Conservation (phyloP, 2,329 filamentous ascomycete species). For the Malbranchea zuffiana region DNA sequence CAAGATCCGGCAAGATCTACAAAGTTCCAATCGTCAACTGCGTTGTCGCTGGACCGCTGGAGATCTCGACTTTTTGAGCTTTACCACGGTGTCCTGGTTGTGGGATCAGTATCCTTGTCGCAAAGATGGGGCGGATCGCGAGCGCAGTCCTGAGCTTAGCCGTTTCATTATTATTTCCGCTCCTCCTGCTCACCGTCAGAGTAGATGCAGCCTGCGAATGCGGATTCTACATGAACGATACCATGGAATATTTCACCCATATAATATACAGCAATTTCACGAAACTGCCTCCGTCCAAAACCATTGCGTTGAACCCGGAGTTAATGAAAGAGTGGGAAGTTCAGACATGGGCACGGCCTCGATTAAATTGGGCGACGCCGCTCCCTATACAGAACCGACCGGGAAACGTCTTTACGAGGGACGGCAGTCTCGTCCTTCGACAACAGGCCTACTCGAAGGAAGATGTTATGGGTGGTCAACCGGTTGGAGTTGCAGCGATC, state of each 20-base stretch:
- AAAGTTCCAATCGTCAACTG: too few relatives aligned
- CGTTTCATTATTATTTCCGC: background rate
- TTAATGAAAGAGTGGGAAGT: conserved; percentile 21
- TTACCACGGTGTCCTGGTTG: too few relatives aligned
- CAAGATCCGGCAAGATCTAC: too few relatives aligned
- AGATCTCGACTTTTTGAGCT: too few relatives aligned
- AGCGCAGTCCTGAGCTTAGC: too few relatives aligned
- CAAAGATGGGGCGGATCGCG: too few relatives aligned
- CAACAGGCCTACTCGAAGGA: conserved; percentile 19
- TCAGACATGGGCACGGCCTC: conserved; percentile 20
- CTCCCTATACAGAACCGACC: conserved; percentile 18
- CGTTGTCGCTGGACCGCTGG: too few relatives aligned
- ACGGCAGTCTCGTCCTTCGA: conserved; percentile 18
- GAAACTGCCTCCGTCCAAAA: conserved; percentile 14
- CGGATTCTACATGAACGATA: conserved; percentile 15
- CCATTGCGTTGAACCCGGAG: conserved; percentile 14
- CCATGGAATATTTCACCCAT: conserved; percentile 20
- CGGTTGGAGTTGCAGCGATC: conserved; percentile 21
- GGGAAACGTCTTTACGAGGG: conserved; percentile 20
- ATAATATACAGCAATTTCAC: conserved; percentile 20
- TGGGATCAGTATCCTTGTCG: too few relatives aligned
- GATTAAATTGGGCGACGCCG: conserved; percentile 17
- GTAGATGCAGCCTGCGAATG: conserved; percentile 15
- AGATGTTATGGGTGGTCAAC: conserved; percentile 13
- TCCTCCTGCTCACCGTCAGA: conserved; percentile 1